Evolutionary conservation across 805 yeast genomes (phyloP).

Genomic region (Crinitomyces ghanaensis): DNA sequence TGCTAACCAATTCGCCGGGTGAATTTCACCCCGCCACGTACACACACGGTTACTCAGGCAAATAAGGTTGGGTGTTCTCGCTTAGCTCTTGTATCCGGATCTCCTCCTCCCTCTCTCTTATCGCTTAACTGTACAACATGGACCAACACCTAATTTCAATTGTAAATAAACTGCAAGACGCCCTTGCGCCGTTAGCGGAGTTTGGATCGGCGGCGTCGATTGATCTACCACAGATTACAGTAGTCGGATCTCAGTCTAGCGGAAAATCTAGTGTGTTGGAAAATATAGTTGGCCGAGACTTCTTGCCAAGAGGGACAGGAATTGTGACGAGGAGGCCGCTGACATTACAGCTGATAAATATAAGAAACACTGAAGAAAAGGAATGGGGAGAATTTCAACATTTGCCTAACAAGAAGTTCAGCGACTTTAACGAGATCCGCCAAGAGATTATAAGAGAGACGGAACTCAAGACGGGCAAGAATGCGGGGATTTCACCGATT

Average conservation of each 20-base stretch:
- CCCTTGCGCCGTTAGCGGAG: conserved; percentile 91
- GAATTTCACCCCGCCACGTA: too few relatives aligned
- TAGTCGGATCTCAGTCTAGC: conserved; percentile 82
- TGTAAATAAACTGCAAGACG: conserved; percentile 44
- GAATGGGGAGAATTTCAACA: conserved; percentile 99
- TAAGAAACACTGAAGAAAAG: conserved; percentile 31
- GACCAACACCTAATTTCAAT: conserved; percentile 12
- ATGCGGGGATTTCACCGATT: conserved; percentile 76
- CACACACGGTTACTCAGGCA: too few relatives aligned
- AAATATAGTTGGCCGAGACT: conserved; percentile 85
- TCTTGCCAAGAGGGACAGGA: conserved; percentile 86
- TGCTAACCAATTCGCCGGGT: too few relatives aligned
- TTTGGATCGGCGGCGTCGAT: conserved; percentile 92
- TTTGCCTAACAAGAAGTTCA: conserved; percentile 76
- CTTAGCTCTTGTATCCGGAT: too few relatives aligned
- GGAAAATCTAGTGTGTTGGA: conserved; percentile 87
- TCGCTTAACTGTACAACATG: too few relatives aligned
- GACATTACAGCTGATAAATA: conserved; percentile 69
- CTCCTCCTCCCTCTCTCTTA: too few relatives aligned
- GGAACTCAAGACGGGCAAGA: conserved; percentile 60
- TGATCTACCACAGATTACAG: conserved; percentile 90
- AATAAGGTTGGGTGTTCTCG: too few relatives aligned
- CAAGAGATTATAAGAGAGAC: conserved; percentile 87
- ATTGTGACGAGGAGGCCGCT: conserved; percentile 85
- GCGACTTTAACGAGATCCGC: conserved; percentile 80